A percentile compares a stretch with the other conserved stretches of the same genome.
phyloP scores from a whole-genome alignment of 2,329 filamentous ascomycete genomes.

The Verticillium klebahnii region DNA sequence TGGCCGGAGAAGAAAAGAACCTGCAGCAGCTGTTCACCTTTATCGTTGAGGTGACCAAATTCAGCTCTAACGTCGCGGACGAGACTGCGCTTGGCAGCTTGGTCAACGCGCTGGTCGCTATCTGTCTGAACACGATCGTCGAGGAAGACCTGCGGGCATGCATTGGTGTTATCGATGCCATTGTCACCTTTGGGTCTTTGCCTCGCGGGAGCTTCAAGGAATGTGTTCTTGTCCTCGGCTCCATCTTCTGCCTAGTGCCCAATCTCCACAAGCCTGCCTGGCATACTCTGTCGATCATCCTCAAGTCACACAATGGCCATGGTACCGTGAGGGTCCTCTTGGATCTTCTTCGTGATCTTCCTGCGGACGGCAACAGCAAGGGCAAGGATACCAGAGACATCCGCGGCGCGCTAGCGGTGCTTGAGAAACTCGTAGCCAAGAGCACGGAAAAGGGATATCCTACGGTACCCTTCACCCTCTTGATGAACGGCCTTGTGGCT shows the following conservation, averaged over 20 bases:
- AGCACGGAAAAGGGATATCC: conserved; percentile 57
- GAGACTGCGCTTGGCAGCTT: conserved; percentile 57
- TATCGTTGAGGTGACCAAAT: conserved; percentile 66
- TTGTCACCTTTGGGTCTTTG: conserved; percentile 69
- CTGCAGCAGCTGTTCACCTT: conserved; percentile 61
- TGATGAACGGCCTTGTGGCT: conserved; percentile 53
- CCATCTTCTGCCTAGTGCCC: conserved; percentile 63
- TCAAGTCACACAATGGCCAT: conserved; percentile 69
- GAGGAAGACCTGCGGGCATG: conserved; percentile 62
- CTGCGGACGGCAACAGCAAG: conserved; percentile 35
- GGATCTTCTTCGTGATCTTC: conserved; percentile 51
- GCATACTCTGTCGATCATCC: conserved; percentile 66
- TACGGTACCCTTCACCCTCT: conserved; percentile 50
- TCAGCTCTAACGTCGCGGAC: conserved; percentile 65
- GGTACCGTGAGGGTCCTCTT: conserved; percentile 62
- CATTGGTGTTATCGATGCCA: conserved; percentile 63
- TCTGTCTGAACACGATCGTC: conserved; percentile 64
- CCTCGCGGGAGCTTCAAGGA: conserved; percentile 57
- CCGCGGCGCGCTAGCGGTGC: conserved; percentile 57
- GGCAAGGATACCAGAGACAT: conserved; percentile 53
- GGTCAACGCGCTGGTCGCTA: conserved; percentile 57
- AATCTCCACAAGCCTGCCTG: conserved; percentile 60
- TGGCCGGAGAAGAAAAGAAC: conserved; percentile 53
- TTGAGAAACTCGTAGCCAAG: conserved; percentile 59
- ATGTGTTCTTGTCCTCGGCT: conserved; percentile 67